A percentile compares a stretch with the other conserved stretches of the same genome.
Conservation (phyloP, 352 stramenopile species). For the Thraustochytrium aureum region DNA sequence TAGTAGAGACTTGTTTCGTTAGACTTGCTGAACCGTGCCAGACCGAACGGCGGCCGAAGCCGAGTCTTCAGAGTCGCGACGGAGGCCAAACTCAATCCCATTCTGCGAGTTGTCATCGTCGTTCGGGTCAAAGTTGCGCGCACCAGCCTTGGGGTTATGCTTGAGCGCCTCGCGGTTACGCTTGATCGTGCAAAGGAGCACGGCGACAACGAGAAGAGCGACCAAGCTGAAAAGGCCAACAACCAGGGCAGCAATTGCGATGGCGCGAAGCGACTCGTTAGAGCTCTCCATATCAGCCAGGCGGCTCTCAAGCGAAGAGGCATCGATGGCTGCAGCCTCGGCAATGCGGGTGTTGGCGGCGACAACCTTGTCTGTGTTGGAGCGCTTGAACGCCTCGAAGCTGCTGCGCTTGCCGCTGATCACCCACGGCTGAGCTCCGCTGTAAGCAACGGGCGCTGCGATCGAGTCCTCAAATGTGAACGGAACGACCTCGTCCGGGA, state of each 20-base stretch:
- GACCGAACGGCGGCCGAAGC: conserved; percentile 23
- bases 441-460: neutral
- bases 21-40: no score
- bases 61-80: neutral
- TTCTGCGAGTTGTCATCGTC: no score
- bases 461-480: conserved; percentile 34
- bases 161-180: no score
- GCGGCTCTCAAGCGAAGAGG: no score
- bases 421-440: conserved; percentile 5
- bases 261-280: neutral
- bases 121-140: no score
- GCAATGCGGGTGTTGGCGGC: neutral
- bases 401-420: conserved; percentile 10
- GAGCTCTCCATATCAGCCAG: no score
- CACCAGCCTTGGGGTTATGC: no score
- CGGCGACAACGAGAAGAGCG: conserved; percentile 1
- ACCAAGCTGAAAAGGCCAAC: conserved; percentile 17
- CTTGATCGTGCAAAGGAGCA: no score
- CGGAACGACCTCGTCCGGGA: neutral
- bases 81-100: no score
- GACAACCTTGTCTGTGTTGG: no score
- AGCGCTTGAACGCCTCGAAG: neutral
- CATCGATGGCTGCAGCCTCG: neutral
- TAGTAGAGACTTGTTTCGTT: no score
- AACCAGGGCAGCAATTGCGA: conserved; percentile 35